Percentiles rank a stretch among this genome's conserved stretches.
These are phyloP conservation scores for Piloderma croceum DNA, from an alignment of 768 basidiomycete genomes.

Conservation along the genomic window DNA sequence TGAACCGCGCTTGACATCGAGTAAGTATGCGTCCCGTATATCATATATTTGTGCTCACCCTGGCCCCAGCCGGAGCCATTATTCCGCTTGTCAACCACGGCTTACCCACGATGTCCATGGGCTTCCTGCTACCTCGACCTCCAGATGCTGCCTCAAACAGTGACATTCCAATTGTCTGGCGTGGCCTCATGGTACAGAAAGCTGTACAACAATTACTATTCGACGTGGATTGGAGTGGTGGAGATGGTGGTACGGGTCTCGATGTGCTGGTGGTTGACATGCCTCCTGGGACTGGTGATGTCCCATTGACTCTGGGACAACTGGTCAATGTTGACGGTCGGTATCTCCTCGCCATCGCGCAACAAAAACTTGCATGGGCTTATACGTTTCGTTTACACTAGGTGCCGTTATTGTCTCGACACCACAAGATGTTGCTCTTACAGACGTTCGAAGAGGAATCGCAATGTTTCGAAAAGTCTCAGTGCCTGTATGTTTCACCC, in stretches of 20 bases:
- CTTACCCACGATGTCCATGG: conserved; percentile 94
- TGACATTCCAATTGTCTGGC: conserved; percentile 88
- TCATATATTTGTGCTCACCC: neutral
- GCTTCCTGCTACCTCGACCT: conserved; percentile 73
- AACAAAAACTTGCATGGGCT: neutral
- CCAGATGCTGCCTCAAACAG: conserved; percentile 43
- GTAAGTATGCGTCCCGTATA: conserved; percentile 35
- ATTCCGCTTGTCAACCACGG: conserved; percentile 85
- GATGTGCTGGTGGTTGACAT: conserved; percentile 92
- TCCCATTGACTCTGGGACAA: conserved; percentile 87
- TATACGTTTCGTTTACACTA: conserved; percentile 24
- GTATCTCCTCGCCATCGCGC: conserved; percentile 15
- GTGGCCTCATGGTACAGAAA: conserved; percentile 97
- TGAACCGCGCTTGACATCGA: conserved; percentile 70
- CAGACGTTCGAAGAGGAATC: conserved; percentile 90
- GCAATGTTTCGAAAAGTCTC: conserved; percentile 86
- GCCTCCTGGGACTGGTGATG: conserved; percentile 97
- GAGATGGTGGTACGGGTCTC: conserved; percentile 43
- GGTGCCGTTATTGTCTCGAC: conserved; percentile 93
- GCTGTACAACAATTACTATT: conserved; percentile 95
- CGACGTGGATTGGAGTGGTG: conserved; percentile 81
- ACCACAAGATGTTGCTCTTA: conserved; percentile 88
- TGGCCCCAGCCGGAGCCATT: conserved; percentile 60
- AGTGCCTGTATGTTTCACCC: conserved; percentile 61
- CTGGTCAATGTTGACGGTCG: conserved; percentile 77